A percentile compares a stretch with the other conserved stretches of the same genome.
phyloP scores from a whole-genome alignment of 2,329 filamentous ascomycete species.

The Sporothrix phasma region DNA sequence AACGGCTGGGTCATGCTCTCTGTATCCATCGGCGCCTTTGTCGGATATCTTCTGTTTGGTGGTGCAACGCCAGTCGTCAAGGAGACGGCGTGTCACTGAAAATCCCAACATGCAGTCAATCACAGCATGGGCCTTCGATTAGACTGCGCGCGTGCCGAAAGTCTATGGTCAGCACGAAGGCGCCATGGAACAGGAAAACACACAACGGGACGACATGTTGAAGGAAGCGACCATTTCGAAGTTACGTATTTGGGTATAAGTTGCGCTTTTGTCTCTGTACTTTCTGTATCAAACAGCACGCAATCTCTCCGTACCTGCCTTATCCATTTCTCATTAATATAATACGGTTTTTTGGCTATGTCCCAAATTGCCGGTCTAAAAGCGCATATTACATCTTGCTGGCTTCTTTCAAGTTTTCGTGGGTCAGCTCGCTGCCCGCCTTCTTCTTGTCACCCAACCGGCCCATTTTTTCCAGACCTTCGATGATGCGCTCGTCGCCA shows the following conservation, averaged over 20 bases:
- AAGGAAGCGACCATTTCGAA: too few species aligned
- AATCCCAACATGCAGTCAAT: neutral
- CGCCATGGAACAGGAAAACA: too few species aligned
- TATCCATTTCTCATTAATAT: conserved; percentile 21
- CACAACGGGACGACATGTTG: neutral
- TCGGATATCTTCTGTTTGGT: conserved; percentile 79
- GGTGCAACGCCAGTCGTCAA: conserved; percentile 61
- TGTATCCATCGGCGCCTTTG: conserved; percentile 76
- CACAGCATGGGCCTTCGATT: neutral
- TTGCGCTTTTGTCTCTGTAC: too few species aligned
- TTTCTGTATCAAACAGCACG: too few species aligned
- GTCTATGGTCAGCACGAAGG: too few species aligned
- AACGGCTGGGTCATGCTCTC: conserved; percentile 96
- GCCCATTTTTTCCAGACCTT: conserved; percentile 36
- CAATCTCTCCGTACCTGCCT: conserved; percentile 19
- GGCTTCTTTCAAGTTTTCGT: conserved; percentile 27
- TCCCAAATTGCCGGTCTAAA: neutral
- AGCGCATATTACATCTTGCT: conserved; percentile 30
- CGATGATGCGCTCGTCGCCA: conserved; percentile 45
- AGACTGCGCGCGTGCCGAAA: too few species aligned
- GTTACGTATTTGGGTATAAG: neutral
- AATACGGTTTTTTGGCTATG: neutral
- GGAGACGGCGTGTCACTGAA: conserved; percentile 81
- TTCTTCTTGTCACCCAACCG: conserved; percentile 36
- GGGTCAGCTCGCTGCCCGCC: conserved; percentile 26